A percentile compares a stretch with the other conserved stretches of the same genome.
Evolutionary conservation across 495 filamentous ascomycete species (phyloP).

Genomic region (Aspergillus ellipticus): DNA sequence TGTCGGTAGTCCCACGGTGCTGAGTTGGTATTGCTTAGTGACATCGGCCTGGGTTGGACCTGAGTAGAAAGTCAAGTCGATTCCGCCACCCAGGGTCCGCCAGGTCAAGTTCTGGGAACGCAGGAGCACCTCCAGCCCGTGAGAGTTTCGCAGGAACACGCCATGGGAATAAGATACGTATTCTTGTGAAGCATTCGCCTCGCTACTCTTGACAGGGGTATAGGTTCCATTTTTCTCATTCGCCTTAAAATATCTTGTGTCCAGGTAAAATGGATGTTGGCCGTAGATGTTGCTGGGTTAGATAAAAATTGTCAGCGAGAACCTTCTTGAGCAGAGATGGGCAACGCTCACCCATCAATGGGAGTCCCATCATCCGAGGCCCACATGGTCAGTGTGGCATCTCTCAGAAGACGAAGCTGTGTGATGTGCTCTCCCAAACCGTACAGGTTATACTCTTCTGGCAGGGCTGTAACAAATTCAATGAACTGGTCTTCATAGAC

Average conservation of each 20-base stretch:
- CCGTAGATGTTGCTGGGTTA: slow-evolving; percentile 58
- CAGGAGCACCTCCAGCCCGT: slow-evolving; percentile 73
- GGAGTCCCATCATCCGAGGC: slow-evolving; percentile 65
- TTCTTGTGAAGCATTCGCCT: slow-evolving; percentile 47
- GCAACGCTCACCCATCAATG: slow-evolving; percentile 44
- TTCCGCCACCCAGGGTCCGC: slow-evolving; percentile 62
- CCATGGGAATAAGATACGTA: slow-evolving; percentile 63
- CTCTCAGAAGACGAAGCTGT: slow-evolving; percentile 55
- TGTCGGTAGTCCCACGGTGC: slow-evolving; percentile 55
- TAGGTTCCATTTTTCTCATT: slow-evolving; percentile 45
- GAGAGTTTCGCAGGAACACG: slow-evolving; percentile 61
- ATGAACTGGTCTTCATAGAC: slow-evolving; percentile 65
- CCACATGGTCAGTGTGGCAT: slow-evolving; percentile 62
- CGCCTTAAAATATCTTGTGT: slow-evolving; percentile 61
- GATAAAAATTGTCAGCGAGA: background rate
- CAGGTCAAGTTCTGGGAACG: slow-evolving; percentile 66
- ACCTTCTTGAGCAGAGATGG: background rate
- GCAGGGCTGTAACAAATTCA: slow-evolving; percentile 55
- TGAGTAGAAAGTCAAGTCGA: slow-evolving; percentile 61
- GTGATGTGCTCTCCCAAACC: slow-evolving; percentile 60
- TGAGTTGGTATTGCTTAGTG: slow-evolving; percentile 52
- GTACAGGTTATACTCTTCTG: slow-evolving; percentile 61
- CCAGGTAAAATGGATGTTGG: slow-evolving; percentile 58
- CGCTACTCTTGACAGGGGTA: slow-evolving; percentile 51
- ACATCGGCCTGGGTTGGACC: slow-evolving; percentile 55